These are phyloP conservation scores for Monosporascus sp. DNA, from an alignment of 2,329 filamentous ascomycete species.

Conservation along the genomic window DNA sequence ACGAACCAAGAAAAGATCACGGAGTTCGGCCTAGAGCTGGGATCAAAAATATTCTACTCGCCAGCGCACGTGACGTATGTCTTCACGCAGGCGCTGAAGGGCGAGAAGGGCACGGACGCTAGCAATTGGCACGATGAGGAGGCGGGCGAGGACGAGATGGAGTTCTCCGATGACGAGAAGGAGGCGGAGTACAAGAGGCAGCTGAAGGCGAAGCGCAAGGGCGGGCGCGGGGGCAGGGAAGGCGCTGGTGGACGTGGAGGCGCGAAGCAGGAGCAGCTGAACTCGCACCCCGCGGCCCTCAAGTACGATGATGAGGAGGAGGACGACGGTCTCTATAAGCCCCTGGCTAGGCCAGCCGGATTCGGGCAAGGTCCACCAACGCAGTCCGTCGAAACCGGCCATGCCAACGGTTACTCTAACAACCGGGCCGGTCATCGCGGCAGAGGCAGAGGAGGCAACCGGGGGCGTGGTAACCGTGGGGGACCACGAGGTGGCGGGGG, in stretches of 20 bases:
- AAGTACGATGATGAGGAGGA: constrained; percentile 64
- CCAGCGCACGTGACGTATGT: constrained; percentile 74
- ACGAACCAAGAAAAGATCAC: constrained; percentile 61
- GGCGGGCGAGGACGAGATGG: constrained; percentile 75
- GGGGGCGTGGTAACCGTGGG: constrained; percentile 34
- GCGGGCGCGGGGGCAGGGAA: constrained; percentile 32
- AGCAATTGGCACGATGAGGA: constrained; percentile 96
- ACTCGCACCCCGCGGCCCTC: constrained; percentile 36
- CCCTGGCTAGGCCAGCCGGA: constrained; percentile 61
- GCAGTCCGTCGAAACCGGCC: constrained; percentile 29
- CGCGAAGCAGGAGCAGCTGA: constrained; percentile 30
- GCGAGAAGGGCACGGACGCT: constrained; percentile 82
- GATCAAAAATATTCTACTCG: constrained; percentile 73
- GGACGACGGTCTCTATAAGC: constrained; percentile 63
- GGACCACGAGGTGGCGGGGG: constrained; percentile 31
- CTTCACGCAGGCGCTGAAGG: constrained; percentile 76
- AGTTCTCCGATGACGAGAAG: constrained; percentile 95
- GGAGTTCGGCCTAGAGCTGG: constrained; percentile 60
- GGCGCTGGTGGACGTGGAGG: constrained; percentile 28
- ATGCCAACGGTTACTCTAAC: constrained; percentile 27
- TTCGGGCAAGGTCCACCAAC: constrained; percentile 46
- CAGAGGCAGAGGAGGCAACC: constrained; percentile 38
- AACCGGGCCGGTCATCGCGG: constrained; percentile 41
- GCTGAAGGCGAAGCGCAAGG: constrained; percentile 59
- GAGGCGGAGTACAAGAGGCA: constrained; percentile 75